Evolutionary conservation across 2,329 filamentous ascomycete genomes (phyloP), one percentile per base, ranked within the genome.

Genomic region (Septoria linicola): DNA sequence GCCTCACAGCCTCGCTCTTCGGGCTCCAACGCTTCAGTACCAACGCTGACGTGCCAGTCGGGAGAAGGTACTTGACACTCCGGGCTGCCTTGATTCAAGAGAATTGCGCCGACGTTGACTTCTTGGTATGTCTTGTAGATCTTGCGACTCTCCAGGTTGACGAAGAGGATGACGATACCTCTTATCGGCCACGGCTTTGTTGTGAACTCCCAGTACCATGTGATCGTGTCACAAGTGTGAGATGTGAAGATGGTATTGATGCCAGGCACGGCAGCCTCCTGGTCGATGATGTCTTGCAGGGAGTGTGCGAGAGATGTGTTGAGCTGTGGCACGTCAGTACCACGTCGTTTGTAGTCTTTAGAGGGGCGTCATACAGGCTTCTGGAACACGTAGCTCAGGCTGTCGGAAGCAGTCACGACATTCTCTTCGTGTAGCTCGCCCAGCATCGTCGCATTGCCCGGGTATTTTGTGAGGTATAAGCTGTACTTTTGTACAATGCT

Each of bases 181-280:
- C 57, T 45, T 6, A 47, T 58, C 21, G 57, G 52, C 20, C 53
- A 43, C 10, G 55, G 57, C 20, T 32, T 49, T 11, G 55, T 59
- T 1, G 31, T 44, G 31, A 59, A 54, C 20, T 59, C 55, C 49
- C 54, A 59, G 21, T 58, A 59, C 55, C 55, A 59, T n/a, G 57
- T 58, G n/a, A 58, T 58, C 8, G 48, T 56, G 31, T 58, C 57
- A 17, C 57, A 59, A 39, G 42, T 58, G 32, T 58, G 43, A 4
- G 49, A 39, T 8, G 52, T 40, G 44, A 56, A 59, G 43, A 59
- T 49, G 13, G 57, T 57, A 19, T 41, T 52, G 30, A 59, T 45
- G 11, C 31, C 34, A 13, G 31, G 52, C 1, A 55, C 47, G 7
- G 54, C 31, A 11, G 49, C 41, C 48, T 59, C 55, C 36, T 59